Conservation (phyloP, 257 asterid genomes). For the Handroanthus guayacan region DNA sequence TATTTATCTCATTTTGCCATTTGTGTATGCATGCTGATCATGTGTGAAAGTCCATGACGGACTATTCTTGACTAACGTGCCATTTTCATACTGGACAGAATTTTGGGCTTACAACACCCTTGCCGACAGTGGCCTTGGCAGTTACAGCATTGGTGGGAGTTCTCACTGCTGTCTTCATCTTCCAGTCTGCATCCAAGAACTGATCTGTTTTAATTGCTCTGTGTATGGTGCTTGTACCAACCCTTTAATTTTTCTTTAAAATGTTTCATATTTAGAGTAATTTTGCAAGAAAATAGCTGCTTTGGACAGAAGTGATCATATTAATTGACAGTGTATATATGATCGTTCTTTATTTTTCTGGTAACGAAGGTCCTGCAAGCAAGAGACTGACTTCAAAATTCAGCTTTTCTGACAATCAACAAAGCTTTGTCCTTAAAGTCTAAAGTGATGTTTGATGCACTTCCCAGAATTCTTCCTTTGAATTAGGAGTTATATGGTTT, state of each 20-base stretch:
- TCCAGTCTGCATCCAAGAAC: slow-evolving; percentile 81
- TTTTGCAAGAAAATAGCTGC: slow-evolving; percentile 25
- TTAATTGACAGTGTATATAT: slow-evolving; percentile 20
- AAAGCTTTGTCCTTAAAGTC: neutral
- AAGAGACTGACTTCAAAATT: neutral
- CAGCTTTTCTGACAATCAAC: neutral
- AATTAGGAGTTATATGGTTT: too few species aligned
- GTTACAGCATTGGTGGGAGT: slow-evolving; percentile 83
- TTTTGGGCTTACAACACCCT: slow-evolving; percentile 52
- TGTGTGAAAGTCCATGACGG: neutral
- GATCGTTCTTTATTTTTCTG: neutral
- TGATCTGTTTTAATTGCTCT: slow-evolving; percentile 37
- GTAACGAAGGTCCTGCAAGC: neutral
- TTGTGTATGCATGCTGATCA: neutral
- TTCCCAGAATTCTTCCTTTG: neutral
- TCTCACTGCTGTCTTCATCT: slow-evolving; percentile 80
- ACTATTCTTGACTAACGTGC: neutral
- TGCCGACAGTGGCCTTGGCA: slow-evolving; percentile 62
- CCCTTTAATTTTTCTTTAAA: neutral
- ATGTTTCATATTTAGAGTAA: neutral
- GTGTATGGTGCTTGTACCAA: slow-evolving; percentile 6
- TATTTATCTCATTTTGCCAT: neutral
- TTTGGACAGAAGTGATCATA: slow-evolving; percentile 26
- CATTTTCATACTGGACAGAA: slow-evolving; percentile 40
- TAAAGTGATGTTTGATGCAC: neutral